Evolutionary conservation across 2,329 filamentous ascomycete genomes (phyloP), one percentile per base, ranked within the genome.

Genomic region (Colletotrichum eleusines): DNA sequence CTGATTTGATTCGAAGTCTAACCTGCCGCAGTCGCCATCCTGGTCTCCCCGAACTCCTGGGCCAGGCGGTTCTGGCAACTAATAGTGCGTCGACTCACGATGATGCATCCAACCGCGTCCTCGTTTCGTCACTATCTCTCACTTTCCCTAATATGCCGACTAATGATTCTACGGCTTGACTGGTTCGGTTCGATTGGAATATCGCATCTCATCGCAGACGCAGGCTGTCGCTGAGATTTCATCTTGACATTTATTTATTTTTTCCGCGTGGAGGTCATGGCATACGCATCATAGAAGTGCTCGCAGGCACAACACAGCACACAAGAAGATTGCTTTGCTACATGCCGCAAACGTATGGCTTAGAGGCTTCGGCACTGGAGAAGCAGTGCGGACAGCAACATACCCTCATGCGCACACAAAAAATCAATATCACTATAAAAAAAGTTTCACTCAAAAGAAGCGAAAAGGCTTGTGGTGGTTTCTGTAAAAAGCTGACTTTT

Each of bases 11-110:
- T 28, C 54, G 35, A 40, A 11, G 63, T 28, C 78, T 82, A 78
- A 82, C 73, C 65, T n/a, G 31, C 6, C 62, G 42, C 77, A 84
- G 74, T 88, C 87, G 68, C 83, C 83, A 65, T 81, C 81, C 51
- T 84, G 83, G 77, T 84, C 83, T 76, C 83, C 83, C 72, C 78
- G 81, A 73, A 84, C 83, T 20, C 83, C 83, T 76, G 83, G 82
- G 72, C 82, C 81, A 70, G 81, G 80, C 72, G 77, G 79, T 40
- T 81, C 81, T 76, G 81, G 81, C 76, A 82, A 83, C 75, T 80
- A 83, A 78, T 82, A 82, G 66, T 72, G 54, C 28, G 35, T 59
- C 72, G 71, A 74, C 64, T 68, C 67, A 14, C 59, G 62, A 71
- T 31, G 58, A 59, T 50, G 66, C 54, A 61, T 38, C 26, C 55